phyloP scores from a whole-genome alignment of 2,329 filamentous ascomycete genomes.

The Beauveria sp. region DNA sequence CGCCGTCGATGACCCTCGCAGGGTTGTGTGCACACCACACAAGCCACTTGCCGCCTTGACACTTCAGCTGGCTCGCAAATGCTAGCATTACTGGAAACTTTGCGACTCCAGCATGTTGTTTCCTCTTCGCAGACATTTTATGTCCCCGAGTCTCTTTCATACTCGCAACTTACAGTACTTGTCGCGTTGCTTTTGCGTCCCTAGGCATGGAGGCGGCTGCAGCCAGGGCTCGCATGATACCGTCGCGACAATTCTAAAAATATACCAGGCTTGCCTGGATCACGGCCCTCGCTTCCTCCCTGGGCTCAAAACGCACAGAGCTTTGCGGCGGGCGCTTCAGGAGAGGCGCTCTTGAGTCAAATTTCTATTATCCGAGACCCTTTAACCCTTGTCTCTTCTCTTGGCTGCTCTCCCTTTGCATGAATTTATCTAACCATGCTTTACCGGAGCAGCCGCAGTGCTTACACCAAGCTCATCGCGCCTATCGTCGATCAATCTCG shows the following conservation, averaged over 20 bases:
- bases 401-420: not conserved
- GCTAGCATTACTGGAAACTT: not conserved
- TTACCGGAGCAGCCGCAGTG: not conserved
- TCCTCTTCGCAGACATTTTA: not conserved
- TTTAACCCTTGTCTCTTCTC: not conserved
- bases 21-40: not conserved
- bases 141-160: not conserved
- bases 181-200: not conserved
- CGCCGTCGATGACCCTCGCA: not conserved
- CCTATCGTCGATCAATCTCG: constrained; percentile 56
- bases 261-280: not conserved
- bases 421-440: not conserved
- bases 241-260: constrained; percentile 7
- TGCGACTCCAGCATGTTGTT: not conserved
- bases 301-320: not conserved
- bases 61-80: not conserved
- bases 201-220: not conserved
- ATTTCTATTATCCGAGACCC: not conserved
- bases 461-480: constrained; percentile 36
- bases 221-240: not conserved
- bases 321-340: not conserved
- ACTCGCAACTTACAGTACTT: not conserved
- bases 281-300: not conserved
- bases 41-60: constrained; percentile 3
- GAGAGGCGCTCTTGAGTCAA: not conserved